Conservation (phyloP, 2,329 filamentous ascomycete species). For the Blastomyces emzantsi region DNA sequence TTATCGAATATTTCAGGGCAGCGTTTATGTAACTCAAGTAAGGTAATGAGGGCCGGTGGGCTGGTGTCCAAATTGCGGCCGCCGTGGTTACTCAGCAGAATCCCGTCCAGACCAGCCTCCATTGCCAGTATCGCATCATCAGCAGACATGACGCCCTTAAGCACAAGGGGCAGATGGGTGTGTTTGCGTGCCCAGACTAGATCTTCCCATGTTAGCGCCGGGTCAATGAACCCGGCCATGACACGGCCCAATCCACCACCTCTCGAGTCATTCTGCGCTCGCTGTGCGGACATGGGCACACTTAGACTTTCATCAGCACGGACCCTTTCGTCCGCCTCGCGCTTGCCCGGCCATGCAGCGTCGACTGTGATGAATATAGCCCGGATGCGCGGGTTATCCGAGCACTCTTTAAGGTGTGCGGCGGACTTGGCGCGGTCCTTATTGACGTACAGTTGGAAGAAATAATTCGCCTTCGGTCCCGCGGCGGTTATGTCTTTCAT, state of each 20-base stretch:
- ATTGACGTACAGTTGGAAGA: slow-evolving; percentile 51
- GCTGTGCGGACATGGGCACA: slow-evolving; percentile 38
- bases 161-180: slow-evolving; percentile 44
- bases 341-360: slow-evolving; percentile 46
- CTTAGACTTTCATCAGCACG: slow-evolving; percentile 38
- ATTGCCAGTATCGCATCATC: slow-evolving; percentile 47
- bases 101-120: slow-evolving; percentile 44
- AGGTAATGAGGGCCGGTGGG: slow-evolving; percentile 42
- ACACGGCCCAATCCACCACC: slow-evolving; percentile 46
- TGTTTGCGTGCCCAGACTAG: slow-evolving; percentile 45
- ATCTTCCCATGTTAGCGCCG: slow-evolving; percentile 45
- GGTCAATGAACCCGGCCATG: slow-evolving; percentile 46
- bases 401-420: slow-evolving; percentile 37
- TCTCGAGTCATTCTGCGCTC: slow-evolving; percentile 43
- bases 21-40: slow-evolving; percentile 44
- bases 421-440: slow-evolving; percentile 42
- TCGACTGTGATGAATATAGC: slow-evolving; percentile 48
- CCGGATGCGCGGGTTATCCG: slow-evolving; percentile 34
- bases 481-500: slow-evolving; percentile 46
- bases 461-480: slow-evolving; percentile 37
- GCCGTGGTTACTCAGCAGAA: slow-evolving; percentile 51
- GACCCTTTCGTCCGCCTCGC: slow-evolving; percentile 49
- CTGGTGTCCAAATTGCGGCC: slow-evolving; percentile 48
- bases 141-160: slow-evolving; percentile 50
- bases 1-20: slow-evolving; percentile 43